Conservation (phyloP, 2,329 filamentous ascomycete species). For the Penicillium griseofulvum region DNA sequence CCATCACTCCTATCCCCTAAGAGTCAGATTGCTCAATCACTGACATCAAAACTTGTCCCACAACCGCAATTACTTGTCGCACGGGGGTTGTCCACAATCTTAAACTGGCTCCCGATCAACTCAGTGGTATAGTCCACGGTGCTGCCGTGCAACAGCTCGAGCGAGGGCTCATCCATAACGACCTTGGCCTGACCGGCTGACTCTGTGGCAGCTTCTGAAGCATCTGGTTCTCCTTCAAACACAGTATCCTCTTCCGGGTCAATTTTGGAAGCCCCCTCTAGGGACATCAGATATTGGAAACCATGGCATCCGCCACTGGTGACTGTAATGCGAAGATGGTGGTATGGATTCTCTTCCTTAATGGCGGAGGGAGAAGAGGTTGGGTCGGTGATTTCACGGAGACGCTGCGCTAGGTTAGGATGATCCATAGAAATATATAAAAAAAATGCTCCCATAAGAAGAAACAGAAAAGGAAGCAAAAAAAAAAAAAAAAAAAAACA, state of each 20-base stretch:
- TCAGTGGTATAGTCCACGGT: slow-evolving; percentile 97
- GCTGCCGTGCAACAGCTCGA: slow-evolving; percentile 87
- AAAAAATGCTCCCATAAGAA: neutral
- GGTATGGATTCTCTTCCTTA: slow-evolving; percentile 63
- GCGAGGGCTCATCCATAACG: slow-evolving; percentile 80
- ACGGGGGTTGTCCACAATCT: slow-evolving; percentile 87
- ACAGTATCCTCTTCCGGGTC: slow-evolving; percentile 79
- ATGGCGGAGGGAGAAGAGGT: slow-evolving; percentile 39
- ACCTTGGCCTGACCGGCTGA: slow-evolving; percentile 67
- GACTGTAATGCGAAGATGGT: slow-evolving; percentile 87
- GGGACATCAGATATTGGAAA: slow-evolving; percentile 93
- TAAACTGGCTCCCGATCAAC: slow-evolving; percentile 91
- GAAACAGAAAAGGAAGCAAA: neutral
- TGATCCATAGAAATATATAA: neutral
- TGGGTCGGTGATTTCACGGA: slow-evolving; percentile 68
- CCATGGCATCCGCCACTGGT: slow-evolving; percentile 95
- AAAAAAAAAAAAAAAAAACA: slow-evolving; percentile 33
- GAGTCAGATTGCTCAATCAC: slow-evolving; percentile 46
- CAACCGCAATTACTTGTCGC: slow-evolving; percentile 95
- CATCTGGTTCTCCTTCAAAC: slow-evolving; percentile 63
- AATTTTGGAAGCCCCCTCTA: slow-evolving; percentile 60
- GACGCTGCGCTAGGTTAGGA: slow-evolving; percentile 50
- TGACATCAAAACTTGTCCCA: slow-evolving; percentile 96
- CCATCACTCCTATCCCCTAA: neutral
- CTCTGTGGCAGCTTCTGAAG: slow-evolving; percentile 19